phyloP scores from a whole-genome alignment of 257 asterid genomes.

The Voacanga thouarsii region DNA sequence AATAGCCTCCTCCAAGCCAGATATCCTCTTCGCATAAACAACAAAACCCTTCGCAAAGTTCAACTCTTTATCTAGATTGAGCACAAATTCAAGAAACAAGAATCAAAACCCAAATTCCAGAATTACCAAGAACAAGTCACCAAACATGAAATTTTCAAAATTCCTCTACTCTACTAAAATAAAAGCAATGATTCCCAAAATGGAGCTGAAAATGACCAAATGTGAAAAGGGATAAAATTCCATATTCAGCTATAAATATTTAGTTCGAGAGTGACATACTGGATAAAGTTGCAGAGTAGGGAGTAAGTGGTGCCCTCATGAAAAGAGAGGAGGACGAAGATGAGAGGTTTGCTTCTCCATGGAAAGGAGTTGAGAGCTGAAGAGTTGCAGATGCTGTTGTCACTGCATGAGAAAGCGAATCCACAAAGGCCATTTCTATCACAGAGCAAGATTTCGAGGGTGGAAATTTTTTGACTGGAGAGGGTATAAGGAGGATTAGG shows the following conservation, averaged over 20 bases:
- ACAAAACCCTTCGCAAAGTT: constrained; percentile 34
- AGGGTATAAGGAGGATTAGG: constrained; percentile 1
- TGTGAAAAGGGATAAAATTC: background rate
- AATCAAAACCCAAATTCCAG: constrained; percentile 9
- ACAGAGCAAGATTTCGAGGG: background rate
- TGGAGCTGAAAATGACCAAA: background rate
- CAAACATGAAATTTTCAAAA: background rate
- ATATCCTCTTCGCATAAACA: constrained; percentile 62
- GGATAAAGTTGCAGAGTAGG: constrained; percentile 20
- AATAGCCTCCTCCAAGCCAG: constrained; percentile 89
- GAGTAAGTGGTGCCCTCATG: constrained; percentile 38
- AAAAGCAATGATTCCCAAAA: background rate
- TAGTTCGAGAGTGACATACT: constrained; percentile 30
- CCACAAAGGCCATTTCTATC: constrained; percentile 39
- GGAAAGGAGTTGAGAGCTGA: constrained; percentile 38
- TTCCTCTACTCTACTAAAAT: background rate
- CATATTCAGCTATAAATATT: background rate
- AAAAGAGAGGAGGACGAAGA: constrained; percentile 37
- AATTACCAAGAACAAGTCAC: background rate
- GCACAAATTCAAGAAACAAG: constrained; percentile 22
- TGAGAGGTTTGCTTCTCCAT: constrained; percentile 31
- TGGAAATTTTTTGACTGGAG: background rate
- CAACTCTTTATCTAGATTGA: constrained; percentile 33
- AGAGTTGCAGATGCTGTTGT: constrained; percentile 17
- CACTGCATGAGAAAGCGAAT: constrained; percentile 28